Evolutionary conservation across 129 eudicot species (phyloP).

Genomic region (Kitagawia praeruptora): DNA sequence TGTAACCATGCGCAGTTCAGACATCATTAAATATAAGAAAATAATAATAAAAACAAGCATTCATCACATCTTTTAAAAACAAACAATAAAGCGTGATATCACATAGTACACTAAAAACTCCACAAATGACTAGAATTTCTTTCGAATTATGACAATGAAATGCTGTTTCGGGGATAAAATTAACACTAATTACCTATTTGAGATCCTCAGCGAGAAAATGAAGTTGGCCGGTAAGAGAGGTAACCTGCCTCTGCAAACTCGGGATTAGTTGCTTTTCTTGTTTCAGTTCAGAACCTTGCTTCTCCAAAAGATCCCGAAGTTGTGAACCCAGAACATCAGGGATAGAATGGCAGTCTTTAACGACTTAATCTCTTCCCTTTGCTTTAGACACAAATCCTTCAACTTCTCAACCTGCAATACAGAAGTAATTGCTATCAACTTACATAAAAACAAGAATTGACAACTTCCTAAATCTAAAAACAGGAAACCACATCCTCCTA

Average conservation of each 20-base stretch:
- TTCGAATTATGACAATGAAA: not conserved
- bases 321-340: slow-evolving; percentile 67
- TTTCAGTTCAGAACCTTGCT: slow-evolving; percentile 71
- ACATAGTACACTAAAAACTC: not conserved
- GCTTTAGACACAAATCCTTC: slow-evolving; percentile 86
- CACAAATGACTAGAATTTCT: not conserved
- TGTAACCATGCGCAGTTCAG: not conserved
- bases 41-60: not conserved
- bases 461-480: not conserved
- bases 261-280: slow-evolving; percentile 81
- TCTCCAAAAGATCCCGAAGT: slow-evolving; percentile 48
- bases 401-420: slow-evolving; percentile 68
- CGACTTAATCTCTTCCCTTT: slow-evolving; percentile 88
- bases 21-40: not conserved
- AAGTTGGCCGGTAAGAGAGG: slow-evolving; percentile 81
- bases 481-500: not conserved
- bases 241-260: slow-evolving; percentile 69
- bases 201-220: slow-evolving; percentile 83
- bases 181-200: slow-evolving; percentile 47
- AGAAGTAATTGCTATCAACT: not conserved
- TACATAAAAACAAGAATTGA: not conserved
- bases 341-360: slow-evolving; percentile 66
- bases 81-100: not conserved
- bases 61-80: not conserved
- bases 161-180: not conserved